Percentiles rank a stretch among this genome's conserved stretches.
phyloP scores from a whole-genome alignment of 495 filamentous ascomycete species.

The Delitschia confertaspora region DNA sequence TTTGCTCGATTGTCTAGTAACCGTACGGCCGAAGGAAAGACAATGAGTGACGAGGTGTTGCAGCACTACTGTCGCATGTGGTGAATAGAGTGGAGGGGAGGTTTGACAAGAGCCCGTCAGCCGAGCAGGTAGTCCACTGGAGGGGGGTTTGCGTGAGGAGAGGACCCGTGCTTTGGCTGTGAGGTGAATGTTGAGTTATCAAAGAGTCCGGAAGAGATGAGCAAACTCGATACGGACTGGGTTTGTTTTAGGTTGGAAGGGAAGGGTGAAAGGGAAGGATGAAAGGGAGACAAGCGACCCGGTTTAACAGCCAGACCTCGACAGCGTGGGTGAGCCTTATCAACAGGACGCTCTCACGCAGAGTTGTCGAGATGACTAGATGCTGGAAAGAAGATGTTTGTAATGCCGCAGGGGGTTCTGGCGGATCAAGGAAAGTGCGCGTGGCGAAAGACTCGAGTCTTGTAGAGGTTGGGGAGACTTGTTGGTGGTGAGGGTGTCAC shows the following conservation, averaged over 20 bases:
- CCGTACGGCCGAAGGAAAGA: neutral
- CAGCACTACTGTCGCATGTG: slow-evolving; percentile 24
- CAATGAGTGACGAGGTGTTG: slow-evolving; percentile 2
- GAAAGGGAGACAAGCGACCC: slow-evolving; percentile 2
- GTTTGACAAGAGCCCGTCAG: slow-evolving; percentile 3
- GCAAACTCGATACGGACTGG: slow-evolving; percentile 8
- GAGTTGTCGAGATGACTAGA: slow-evolving; percentile 11
- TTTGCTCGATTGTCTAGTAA: slow-evolving; percentile 25
- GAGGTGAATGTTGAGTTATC: slow-evolving; percentile 7
- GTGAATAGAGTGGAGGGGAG: slow-evolving; percentile 10
- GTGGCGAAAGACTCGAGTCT: slow-evolving; percentile 22
- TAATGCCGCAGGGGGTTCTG: slow-evolving; percentile 18
- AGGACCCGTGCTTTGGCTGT: neutral
- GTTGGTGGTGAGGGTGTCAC: slow-evolving; percentile 2
- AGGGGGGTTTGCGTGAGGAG: slow-evolving; percentile 6
- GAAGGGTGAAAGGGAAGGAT: neutral
- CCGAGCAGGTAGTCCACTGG: slow-evolving; percentile 9
- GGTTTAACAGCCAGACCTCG: slow-evolving; percentile 11
- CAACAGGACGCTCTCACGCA: neutral
- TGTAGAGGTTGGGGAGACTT: neutral
- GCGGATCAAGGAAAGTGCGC: slow-evolving; percentile 23
- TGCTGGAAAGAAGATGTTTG: slow-evolving; percentile 21
- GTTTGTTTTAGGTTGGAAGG: slow-evolving; percentile 15
- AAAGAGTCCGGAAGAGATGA: slow-evolving; percentile 9
- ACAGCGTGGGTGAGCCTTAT: neutral